Evolutionary conservation across 148 eudicot species (phyloP).

Genomic region (Fagopyrum homotropicum): DNA sequence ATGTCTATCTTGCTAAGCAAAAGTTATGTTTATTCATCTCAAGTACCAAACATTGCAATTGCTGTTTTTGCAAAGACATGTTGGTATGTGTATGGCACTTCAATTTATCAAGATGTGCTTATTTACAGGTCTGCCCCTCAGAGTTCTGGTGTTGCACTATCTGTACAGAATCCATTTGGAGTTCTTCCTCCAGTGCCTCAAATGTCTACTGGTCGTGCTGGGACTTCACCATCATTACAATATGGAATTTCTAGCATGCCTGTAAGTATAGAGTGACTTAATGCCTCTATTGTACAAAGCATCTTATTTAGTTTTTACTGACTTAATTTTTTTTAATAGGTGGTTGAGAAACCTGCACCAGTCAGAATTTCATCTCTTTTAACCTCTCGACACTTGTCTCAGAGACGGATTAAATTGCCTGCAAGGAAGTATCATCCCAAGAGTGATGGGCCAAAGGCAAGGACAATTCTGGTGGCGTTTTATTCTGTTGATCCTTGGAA

Average conservation of each 20-base stretch:
- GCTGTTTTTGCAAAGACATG: neutral
- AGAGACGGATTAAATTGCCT: conserved; percentile 80
- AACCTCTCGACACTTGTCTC: conserved; percentile 91
- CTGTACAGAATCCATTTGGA: conserved; percentile 87
- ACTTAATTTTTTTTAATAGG: conserved; percentile 31
- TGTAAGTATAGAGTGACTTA: conserved; percentile 33
- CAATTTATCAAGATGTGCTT: neutral
- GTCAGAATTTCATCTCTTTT: conserved; percentile 75
- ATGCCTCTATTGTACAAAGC: neutral
- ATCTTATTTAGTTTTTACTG: conserved; percentile 13
- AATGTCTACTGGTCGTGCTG: conserved; percentile 81
- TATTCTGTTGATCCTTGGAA: neutral
- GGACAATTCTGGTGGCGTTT: conserved; percentile 7
- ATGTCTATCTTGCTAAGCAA: neutral
- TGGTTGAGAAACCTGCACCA: conserved; percentile 87
- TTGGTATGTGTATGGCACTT: neutral
- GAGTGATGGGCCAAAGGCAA: conserved; percentile 69
- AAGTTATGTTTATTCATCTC: neutral
- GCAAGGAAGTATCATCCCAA: conserved; percentile 87
- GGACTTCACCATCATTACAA: conserved; percentile 78
- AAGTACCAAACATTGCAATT: neutral
- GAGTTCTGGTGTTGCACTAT: conserved; percentile 46
- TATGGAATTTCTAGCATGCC: conserved; percentile 97
- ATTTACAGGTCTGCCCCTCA: conserved; percentile 50
- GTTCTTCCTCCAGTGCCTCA: conserved; percentile 89